Evolutionary conservation across 2,329 filamentous ascomycete species (phyloP), one percentile per base, ranked within the genome.

Genomic region (Verticillium nubilum): DNA sequence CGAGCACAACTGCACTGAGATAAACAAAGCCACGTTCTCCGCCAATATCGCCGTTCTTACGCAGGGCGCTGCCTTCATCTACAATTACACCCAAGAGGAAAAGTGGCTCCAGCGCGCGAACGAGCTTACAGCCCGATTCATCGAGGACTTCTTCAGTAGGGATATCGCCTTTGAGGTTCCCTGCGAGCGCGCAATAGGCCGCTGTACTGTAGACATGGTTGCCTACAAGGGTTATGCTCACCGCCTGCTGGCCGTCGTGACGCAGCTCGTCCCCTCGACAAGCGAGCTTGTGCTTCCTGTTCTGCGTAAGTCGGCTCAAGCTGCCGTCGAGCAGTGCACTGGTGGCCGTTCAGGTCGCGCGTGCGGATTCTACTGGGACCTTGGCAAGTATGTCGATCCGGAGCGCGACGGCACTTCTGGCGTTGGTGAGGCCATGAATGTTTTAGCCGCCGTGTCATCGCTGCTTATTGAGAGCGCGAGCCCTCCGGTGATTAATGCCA

Each of bases 221-320:
- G 84, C 84, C 1, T 92, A 89, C 81, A 91, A 91, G 72, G 88
- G 87, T 29, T 86, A 87, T 59, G 76, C 90, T 15, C 80, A 86
- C 64, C 82, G 86, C 42, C 90, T 86, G 85, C 76, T 91, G 66
- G 78, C 83, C 2, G 78, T 81, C 23, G 79, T 82, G 0, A 80
- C 84, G 2, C 79, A 87, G 63, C 60, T 91, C 12, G 86, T 84
- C 0, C 88, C 88, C 0, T 80, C 79, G 53, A 86, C 83, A 0
- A 72, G 72, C 29, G 72, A 79, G 1, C 73, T 69, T 17, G 85
- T 92, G 64, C 73, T 82, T 60, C 80, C 85, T 0, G 79, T 84
- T 31, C 76, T 91, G 7, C 74, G 76, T 58, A 80, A 75, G 1
- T 88, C 86, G 1, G 78, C 87, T 2, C 61, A 76, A 57, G 86